Base-by-base conservation (phyloP, 1,284 basidiomycete species). In the Apiotrichum domesticum region DNA sequence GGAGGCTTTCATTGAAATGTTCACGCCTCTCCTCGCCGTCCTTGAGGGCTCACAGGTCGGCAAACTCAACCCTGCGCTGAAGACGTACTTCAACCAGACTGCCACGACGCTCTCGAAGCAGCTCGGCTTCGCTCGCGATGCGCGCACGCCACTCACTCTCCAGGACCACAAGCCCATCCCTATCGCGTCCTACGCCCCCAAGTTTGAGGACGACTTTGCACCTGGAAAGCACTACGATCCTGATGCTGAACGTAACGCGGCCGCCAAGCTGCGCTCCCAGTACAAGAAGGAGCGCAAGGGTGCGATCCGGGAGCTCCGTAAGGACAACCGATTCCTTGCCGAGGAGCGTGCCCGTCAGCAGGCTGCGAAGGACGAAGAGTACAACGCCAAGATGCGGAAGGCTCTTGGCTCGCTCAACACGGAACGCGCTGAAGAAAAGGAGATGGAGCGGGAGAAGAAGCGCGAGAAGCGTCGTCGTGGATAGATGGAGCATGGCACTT, bases 251-350 rank as follows among this genome's bases (percentile, higher is more conserved):
- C 86, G 90, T 46, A 93, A 91, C 65, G 89, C 90, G 63, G 83
- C 85, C 1, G 78, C 86, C 60, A 98, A 98, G 77, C 78, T 98
- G 66, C 87, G 88, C 51, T 83, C 85, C 40, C 84, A 95, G 74
- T 87, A 92, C 80, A 96, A 96, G 79, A 88, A 98, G 79, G 96
- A 98, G 79, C 82, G 84, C 72, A 98, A 98, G 80, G 94, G 96
- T 37, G 96, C 96, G 2, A 92, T 99, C 60, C 83, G 95, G 55
- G 96, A 99, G 72, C 80, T 99, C 57, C 85, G 96, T 61, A 96
- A 96, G 80, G 96, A 99, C 74, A 87, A 90, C 61, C 83, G 84
- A 61, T 98, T 98, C 83, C 80, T 98, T 74, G 93, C 96, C 9
- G 82, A 82, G 49, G 90, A 93, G 69, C 85, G 90, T 69, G 86